phyloP scores from a whole-genome alignment of 2,329 filamentous ascomycete species.

The Ophiocordyceps camponoti-rufipedis region DNA sequence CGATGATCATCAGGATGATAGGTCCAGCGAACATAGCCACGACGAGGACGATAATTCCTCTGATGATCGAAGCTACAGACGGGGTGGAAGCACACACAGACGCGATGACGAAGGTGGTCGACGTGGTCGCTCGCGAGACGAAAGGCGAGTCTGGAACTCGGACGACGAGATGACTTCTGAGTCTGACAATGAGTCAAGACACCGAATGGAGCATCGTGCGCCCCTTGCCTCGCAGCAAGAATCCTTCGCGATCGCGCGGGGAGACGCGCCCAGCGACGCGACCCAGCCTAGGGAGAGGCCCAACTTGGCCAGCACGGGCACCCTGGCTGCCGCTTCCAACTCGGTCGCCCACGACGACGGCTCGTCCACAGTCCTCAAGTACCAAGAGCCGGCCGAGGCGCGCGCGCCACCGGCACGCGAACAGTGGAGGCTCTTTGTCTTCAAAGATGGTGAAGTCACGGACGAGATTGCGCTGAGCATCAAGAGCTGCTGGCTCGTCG shows the following conservation, averaged over 20 bases:
- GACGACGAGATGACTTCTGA: conserved; percentile 1
- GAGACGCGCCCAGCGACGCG: conserved; percentile 14
- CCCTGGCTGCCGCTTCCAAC: conserved; percentile 78
- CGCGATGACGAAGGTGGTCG: background rate
- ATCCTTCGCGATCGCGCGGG: conserved; percentile 37
- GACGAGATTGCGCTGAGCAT: conserved; percentile 62
- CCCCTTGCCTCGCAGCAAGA: conserved; percentile 42
- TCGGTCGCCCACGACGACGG: conserved; percentile 52
- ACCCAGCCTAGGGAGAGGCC: conserved; percentile 63
- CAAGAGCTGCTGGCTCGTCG: conserved; percentile 81
- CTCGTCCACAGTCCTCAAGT: conserved; percentile 69
- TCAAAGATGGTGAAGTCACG: conserved; percentile 65
- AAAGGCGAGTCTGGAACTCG: conserved; percentile 5
- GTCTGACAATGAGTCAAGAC: conserved; percentile 6
- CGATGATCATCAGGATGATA: no score
- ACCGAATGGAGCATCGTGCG: conserved; percentile 15
- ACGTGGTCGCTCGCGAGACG: conserved; percentile 15
- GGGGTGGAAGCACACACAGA: background rate
- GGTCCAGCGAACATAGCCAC: no score
- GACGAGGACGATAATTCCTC: no score
- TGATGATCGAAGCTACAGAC: background rate
- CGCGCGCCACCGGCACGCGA: conserved; percentile 67
- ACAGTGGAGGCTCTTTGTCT: conserved; percentile 80
- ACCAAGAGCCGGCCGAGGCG: conserved; percentile 86
- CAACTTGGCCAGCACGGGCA: conserved; percentile 66